Evolutionary conservation across 352 stramenopile species (phyloP), one percentile per base, ranked within the genome.

Genomic region (Phytopythium delawarense): DNA sequence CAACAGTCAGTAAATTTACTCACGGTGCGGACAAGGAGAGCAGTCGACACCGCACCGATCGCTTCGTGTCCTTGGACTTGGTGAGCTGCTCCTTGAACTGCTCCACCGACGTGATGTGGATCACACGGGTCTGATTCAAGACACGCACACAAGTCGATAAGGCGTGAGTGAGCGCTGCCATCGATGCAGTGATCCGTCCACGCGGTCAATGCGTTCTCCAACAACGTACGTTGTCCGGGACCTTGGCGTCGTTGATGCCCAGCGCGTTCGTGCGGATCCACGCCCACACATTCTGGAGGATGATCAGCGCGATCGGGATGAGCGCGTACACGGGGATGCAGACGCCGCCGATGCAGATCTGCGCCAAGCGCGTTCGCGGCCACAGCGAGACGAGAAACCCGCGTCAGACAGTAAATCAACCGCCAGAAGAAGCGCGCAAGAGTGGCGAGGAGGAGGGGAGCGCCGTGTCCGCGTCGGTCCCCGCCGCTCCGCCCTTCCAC

Each of bases 281-380:
- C 30, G 67, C 72, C 86, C 86, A 95, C 11, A 78, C 52, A 12
- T 66, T 73, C 66, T 91, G 79, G 20, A 92, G 69, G 52, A 92
- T 52, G 68, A 93, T 87, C 46, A 90, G 65, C 59, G 70, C 78
- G 55, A 93, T 69, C 35, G 86, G 86, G 60, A 94, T 68, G 42
- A 92, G 65, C 56, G 86, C 82, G 61, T 91, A 92, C 60, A 84
- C 65, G 9, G 86, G 84, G 63, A 94, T 85, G 52, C 86, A 94
- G 48, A 94, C 66, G 8, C 82, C 82, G 37, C 80, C 77, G 32
- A 94, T 88, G 51, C 86, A 94, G 46, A 94, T 91, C 86, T 94
- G 66, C 28, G 15, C 39, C 39, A 18, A 45, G 7, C 15, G n/a
- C 39, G n/a, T 45, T n/a, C 39, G 39, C 1, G 39, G 18, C 40